Percentiles rank a stretch among this genome's conserved stretches.
Conservation (phyloP, 2,329 filamentous ascomycete species). For the Aspergillus ruber region DNA sequence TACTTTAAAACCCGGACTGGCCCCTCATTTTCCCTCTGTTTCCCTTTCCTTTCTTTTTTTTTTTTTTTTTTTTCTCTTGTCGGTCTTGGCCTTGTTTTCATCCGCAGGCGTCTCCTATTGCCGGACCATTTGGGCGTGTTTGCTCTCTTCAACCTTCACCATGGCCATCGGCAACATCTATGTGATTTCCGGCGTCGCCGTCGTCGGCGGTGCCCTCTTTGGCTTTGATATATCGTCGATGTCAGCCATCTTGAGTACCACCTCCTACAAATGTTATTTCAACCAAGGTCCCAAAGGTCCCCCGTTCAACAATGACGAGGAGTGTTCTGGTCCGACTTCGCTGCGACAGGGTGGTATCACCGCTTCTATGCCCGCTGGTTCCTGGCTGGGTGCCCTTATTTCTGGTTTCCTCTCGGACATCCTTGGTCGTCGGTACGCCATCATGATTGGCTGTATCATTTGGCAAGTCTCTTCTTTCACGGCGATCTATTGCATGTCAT, state of each 20-base stretch:
- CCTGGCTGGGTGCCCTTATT: slow-evolving; percentile 54
- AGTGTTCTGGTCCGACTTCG: slow-evolving; percentile 42
- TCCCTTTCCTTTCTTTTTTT: neutral
- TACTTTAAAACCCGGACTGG: neutral
- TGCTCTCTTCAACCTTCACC: neutral
- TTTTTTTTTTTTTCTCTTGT: neutral
- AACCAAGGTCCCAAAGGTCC: slow-evolving; percentile 49
- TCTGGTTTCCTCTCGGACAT: slow-evolving; percentile 52
- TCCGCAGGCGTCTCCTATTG: neutral
- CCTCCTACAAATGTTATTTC: slow-evolving; percentile 63
- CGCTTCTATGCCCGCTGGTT: slow-evolving; percentile 67
- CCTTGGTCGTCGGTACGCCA: slow-evolving; percentile 47
- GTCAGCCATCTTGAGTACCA: slow-evolving; percentile 25
- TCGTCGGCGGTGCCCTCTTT: slow-evolving; percentile 27
- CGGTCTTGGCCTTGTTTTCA: too few species aligned
- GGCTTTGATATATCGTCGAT: slow-evolving; percentile 33
- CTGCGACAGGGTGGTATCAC: slow-evolving; percentile 62
- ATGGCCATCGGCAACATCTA: slow-evolving; percentile 51
- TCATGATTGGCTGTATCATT: slow-evolving; percentile 45
- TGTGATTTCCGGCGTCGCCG: slow-evolving; percentile 50
- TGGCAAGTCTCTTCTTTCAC: slow-evolving; percentile 44
- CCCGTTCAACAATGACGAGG: slow-evolving; percentile 45
- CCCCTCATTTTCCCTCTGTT: neutral
- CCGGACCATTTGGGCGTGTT: neutral
- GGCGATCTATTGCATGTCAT: slow-evolving; percentile 50